A percentile compares a stretch with the other conserved stretches of the same genome.
These are phyloP conservation scores for Omphalotus olearius DNA, from an alignment of 1,284 basidiomycete species.

Conservation along the genomic window DNA sequence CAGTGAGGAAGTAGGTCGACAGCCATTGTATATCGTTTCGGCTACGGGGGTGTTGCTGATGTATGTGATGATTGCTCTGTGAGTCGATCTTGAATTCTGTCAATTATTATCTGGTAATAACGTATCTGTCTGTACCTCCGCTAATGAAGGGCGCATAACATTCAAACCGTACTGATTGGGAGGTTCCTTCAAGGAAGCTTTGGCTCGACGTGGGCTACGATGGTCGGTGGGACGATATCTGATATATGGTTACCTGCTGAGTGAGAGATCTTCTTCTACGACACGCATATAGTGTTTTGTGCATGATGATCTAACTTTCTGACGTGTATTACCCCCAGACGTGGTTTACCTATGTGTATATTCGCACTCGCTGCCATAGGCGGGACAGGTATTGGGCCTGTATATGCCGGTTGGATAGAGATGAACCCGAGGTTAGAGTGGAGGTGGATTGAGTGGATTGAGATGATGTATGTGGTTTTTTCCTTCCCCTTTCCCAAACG, in stretches of 20 bases:
- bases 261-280: conserved; percentile 29
- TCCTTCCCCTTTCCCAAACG: background rate
- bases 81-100: conserved; percentile 28
- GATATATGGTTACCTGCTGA: conserved; percentile 65
- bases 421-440: conserved; percentile 53
- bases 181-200: conserved; percentile 68
- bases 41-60: conserved; percentile 54
- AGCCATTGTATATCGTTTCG: conserved; percentile 62
- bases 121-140: too few relatives aligned
- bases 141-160: conserved; percentile 53
- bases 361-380: conserved; percentile 58
- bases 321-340: conserved; percentile 30
- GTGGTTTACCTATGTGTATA: conserved; percentile 69
- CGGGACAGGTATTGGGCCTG: conserved; percentile 61
- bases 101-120: too few relatives aligned
- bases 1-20: conserved; percentile 75
- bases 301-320: background rate
- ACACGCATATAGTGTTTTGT: too few relatives aligned
- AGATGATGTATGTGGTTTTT: conserved; percentile 22
- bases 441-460: conserved; percentile 84
- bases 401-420: conserved; percentile 69
- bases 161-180: conserved; percentile 63
- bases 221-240: conserved; percentile 77
- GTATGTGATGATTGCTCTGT: conserved; percentile 61
- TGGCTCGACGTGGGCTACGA: conserved; percentile 62